Percentiles rank a stretch among this genome's conserved stretches.
phyloP scores from a whole-genome alignment of 2,329 filamentous ascomycete genomes.

The Paraconiothyrium brasiliense region DNA sequence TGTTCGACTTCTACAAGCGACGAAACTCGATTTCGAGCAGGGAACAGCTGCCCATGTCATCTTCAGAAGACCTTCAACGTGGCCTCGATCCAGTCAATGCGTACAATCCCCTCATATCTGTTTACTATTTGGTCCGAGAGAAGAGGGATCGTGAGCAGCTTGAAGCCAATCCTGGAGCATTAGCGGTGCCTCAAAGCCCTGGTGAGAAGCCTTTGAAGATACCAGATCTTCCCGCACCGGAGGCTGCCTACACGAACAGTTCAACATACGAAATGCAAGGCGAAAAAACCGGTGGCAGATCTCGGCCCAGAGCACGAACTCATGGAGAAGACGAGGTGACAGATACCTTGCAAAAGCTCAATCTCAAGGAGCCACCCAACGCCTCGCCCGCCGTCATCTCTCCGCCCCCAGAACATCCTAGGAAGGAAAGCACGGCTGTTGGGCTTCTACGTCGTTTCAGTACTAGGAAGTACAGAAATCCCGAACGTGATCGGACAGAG shows the following conservation, averaged over 20 bases:
- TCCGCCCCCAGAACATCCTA: conserved; percentile 64
- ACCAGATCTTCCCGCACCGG: conserved; percentile 81
- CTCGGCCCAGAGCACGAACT: conserved; percentile 85
- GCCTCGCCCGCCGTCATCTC: conserved; percentile 62
- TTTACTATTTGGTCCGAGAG: conserved; percentile 96
- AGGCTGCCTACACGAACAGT: conserved; percentile 88
- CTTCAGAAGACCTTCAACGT: conserved; percentile 82
- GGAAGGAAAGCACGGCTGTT: conserved; percentile 87
- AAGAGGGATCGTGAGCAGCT: conserved; percentile 82
- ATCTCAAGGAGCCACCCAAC: conserved; percentile 61
- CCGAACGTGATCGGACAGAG: conserved; percentile 59
- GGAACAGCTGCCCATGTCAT: conserved; percentile 85
- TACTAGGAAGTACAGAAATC: conserved; percentile 78
- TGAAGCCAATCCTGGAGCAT: conserved; percentile 67
- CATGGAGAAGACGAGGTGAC: conserved; percentile 93
- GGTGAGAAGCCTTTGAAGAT: conserved; percentile 68
- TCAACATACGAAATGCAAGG: conserved; percentile 87
- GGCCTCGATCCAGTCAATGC: conserved; percentile 91
- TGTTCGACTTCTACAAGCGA: conserved; percentile 97
- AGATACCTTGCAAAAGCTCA: conserved; percentile 74
- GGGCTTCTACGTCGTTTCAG: conserved; percentile 90
- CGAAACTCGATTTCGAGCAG: conserved; percentile 88
- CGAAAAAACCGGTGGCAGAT: conserved; percentile 84
- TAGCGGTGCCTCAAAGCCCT: conserved; percentile 65
- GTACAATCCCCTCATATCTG: conserved; percentile 88